Base-by-base conservation (phyloP, 768 basidiomycete genomes). In the Bullera alba region DNA sequence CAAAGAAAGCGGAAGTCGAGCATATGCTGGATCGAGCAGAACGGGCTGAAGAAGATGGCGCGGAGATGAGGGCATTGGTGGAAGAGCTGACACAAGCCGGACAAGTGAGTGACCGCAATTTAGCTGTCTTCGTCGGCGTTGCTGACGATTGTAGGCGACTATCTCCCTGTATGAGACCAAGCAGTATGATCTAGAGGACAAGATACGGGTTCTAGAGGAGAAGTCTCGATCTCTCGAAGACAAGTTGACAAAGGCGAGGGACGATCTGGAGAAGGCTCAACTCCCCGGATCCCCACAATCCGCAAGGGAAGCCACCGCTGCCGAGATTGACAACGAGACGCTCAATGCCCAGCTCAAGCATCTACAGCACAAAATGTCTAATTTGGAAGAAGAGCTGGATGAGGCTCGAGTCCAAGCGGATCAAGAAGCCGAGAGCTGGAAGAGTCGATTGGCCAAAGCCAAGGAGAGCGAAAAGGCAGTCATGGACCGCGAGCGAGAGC, bases 281-380 rank as follows among this genome's bases (percentile, higher is more conserved):
- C 10, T 36, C 30, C 19, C 51, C 22, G 53, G 51, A 16, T 54
- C 51, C 42, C 29, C 56, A 47, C 6, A 39, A 38, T 8, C 42
- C 29, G 19, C 45, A 35, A 44, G 52, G 5, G 57, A 76, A 23
- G 74, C 80, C 4, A 83, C 87, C 7, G 92, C 91, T 0, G 80
- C 83, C 2, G 82, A 89, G 65, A 97, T 99, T 56, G 92, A 99
- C 72, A 96, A 96, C 63, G 91, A 97, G 70, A 84, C 81, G 14
- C 80, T 96, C 12, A 82, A 80, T 15, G 91, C 92, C 25, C 92
- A 99, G 69, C 79, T 89, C n/a, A 80, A 81, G 34, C 87, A 97
- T 72, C 76, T 93, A 28, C 85, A 88, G 65, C 81, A 80, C 65
- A 85, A 84, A 70, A 78, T 92, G 25, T 71, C 78, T 2, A 76